Conservation (phyloP, 106 monocot genomes). For the Alisma plantagoaquatica region DNA sequence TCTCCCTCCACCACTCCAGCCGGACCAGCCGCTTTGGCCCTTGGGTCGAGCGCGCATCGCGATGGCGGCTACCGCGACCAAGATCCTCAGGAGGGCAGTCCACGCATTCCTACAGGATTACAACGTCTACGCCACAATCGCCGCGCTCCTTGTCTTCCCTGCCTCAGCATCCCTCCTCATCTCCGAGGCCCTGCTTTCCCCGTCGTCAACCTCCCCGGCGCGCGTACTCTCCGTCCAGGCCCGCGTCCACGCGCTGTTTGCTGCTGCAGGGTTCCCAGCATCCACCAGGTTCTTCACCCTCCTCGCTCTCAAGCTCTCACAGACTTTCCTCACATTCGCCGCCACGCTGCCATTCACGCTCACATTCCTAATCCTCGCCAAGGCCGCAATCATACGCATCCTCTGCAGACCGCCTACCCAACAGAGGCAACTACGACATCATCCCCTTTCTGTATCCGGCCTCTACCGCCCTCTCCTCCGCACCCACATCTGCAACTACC, state of each 20-base stretch:
- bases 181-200: slow-evolving; percentile 28
- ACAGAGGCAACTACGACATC: not conserved
- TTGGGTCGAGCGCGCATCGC: no score
- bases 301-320: slow-evolving; percentile 54
- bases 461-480: slow-evolving; percentile 39
- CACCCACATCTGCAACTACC: slow-evolving; percentile 43
- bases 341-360: slow-evolving; percentile 50
- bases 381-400: slow-evolving; percentile 35
- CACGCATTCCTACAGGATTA: slow-evolving; percentile 48
- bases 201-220: slow-evolving; percentile 23
- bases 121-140: slow-evolving; percentile 34
- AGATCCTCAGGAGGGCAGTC: slow-evolving; percentile 46
- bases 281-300: slow-evolving; percentile 36
- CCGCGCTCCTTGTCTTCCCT: slow-evolving; percentile 46
- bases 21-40: no score
- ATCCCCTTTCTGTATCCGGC: slow-evolving; percentile 10
- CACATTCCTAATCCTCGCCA: slow-evolving; percentile 65
- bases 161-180: slow-evolving; percentile 42
- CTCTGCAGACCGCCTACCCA: no score
- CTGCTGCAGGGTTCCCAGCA: slow-evolving; percentile 46
- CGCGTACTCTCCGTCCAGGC: slow-evolving; percentile 19
- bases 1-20: no score
- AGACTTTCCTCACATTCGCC: slow-evolving; percentile 46
- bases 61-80: no score
- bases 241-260: slow-evolving; percentile 41